A percentile compares a stretch with the other conserved stretches of the same genome.
Evolutionary conservation across 2,329 filamentous ascomycete genomes (phyloP).

Genomic region (Lachnellula hyalina): DNA sequence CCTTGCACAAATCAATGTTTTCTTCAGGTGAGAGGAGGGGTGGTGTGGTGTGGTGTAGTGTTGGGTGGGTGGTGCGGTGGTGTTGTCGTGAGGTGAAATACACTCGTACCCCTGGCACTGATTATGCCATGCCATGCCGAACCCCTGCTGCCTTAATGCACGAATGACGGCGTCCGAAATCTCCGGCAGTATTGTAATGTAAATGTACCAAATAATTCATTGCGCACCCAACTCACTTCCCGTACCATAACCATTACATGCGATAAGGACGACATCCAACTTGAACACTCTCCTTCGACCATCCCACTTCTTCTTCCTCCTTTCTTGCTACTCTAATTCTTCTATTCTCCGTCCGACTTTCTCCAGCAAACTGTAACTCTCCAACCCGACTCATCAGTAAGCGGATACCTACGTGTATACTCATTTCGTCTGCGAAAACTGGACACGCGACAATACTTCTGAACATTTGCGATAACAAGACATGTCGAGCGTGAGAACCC

Average conservation of each 20-base stretch:
- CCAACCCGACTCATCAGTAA: background rate
- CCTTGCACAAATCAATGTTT: too few relatives aligned
- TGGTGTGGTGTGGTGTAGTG: too few relatives aligned
- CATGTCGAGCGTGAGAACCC: slow-evolving; percentile 30
- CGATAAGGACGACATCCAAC: slow-evolving; percentile 17
- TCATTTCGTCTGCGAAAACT: slow-evolving; percentile 1
- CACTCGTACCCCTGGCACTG: too few relatives aligned
- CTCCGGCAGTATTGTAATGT: too few relatives aligned
- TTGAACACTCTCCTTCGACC: slow-evolving; percentile 22
- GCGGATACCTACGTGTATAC: slow-evolving; percentile 1
- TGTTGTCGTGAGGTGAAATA: too few relatives aligned
- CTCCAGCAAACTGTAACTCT: background rate
- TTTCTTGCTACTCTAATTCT: slow-evolving; percentile 1
- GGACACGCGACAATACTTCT: slow-evolving; percentile 14
- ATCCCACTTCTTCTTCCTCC: background rate
- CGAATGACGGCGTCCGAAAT: too few relatives aligned
- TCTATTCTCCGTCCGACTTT: background rate
- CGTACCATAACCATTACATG: background rate
- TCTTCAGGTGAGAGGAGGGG: too few relatives aligned
- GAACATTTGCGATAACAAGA: slow-evolving; percentile 10
- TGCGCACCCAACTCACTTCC: too few relatives aligned
- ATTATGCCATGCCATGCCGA: too few relatives aligned
- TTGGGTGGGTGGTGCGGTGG: too few relatives aligned
- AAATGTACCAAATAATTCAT: too few relatives aligned
- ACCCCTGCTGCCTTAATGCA: too few relatives aligned